These are phyloP conservation scores for Alternaria gansuensis DNA, from an alignment of 2,329 filamentous ascomycete species.

Conservation along the genomic window DNA sequence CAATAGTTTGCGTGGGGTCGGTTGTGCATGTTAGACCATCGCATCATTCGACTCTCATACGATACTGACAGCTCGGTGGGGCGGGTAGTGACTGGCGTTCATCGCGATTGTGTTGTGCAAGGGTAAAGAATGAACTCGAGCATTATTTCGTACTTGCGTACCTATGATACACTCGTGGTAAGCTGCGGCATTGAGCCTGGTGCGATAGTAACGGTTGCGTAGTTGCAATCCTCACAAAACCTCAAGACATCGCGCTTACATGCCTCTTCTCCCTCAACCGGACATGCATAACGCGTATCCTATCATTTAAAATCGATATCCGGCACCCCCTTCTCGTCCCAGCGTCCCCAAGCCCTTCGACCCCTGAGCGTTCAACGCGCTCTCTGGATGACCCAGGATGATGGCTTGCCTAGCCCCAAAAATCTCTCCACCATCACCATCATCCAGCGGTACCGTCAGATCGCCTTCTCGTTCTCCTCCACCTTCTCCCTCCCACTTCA, in stretches of 20 bases:
- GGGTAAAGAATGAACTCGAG: neutral
- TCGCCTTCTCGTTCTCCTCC: slow-evolving; percentile 29
- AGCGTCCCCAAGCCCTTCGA: slow-evolving; percentile 26
- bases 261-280: neutral
- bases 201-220: slow-evolving; percentile 1
- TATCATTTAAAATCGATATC: slow-evolving; percentile 11
- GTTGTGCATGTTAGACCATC: neutral
- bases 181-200: neutral
- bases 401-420: slow-evolving; percentile 38
- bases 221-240: slow-evolving; percentile 1
- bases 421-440: slow-evolving; percentile 19
- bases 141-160: neutral
- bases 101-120: neutral
- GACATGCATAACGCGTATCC: neutral
- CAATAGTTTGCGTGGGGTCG: neutral
- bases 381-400: slow-evolving; percentile 34
- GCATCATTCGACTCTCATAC: neutral
- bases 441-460: slow-evolving; percentile 34
- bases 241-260: neutral
- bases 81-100: neutral
- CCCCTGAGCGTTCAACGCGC: slow-evolving; percentile 24
- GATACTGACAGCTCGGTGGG: neutral
- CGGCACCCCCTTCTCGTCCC: slow-evolving; percentile 15
- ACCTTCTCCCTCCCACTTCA: slow-evolving; percentile 37
- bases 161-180: neutral